These are phyloP conservation scores for Naganishia antarctica DNA, from an alignment of 768 basidiomycete species.

Conservation along the genomic window DNA sequence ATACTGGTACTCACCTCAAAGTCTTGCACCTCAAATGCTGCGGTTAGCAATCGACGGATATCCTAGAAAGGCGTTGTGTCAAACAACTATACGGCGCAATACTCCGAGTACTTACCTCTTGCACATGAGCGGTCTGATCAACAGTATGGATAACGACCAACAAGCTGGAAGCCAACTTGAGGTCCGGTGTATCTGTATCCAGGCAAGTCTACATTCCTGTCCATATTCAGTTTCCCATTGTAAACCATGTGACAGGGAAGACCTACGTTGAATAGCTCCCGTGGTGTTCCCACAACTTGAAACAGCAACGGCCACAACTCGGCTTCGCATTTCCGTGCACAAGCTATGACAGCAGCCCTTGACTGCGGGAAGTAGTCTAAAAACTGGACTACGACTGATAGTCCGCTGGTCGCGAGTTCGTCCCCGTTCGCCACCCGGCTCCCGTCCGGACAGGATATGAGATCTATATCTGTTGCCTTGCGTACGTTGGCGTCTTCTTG, in stretches of 20 bases:
- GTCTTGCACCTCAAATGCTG: conserved; percentile 70
- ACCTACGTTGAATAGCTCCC: conserved; percentile 80
- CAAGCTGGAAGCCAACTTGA: conserved; percentile 87
- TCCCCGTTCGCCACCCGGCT: not conserved
- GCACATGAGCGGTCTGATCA: conserved; percentile 55
- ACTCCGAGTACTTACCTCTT: not conserved
- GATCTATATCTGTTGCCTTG: too few species aligned
- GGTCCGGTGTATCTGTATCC: conserved; percentile 40
- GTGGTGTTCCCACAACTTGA: conserved; percentile 81
- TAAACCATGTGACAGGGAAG: not conserved
- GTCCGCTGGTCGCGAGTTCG: conserved; percentile 31
- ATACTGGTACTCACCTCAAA: conserved; percentile 54
- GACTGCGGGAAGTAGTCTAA: conserved; percentile 88
- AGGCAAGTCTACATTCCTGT: conserved; percentile 12
- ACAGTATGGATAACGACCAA: conserved; percentile 85
- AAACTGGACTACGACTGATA: conserved; percentile 65
- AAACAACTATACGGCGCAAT: conserved; percentile 7
- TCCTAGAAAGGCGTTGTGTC: conserved; percentile 53
- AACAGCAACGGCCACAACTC: conserved; percentile 85
- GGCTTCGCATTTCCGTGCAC: conserved; percentile 93
- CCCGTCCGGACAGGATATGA: not conserved
- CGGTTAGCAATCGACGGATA: conserved; percentile 70
- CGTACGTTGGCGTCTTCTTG: conserved; percentile 57
- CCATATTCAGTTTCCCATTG: not conserved
- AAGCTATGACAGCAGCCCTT: conserved; percentile 88